Conservation (phyloP, 148 eudicot species). For the Silene uniflora region DNA sequence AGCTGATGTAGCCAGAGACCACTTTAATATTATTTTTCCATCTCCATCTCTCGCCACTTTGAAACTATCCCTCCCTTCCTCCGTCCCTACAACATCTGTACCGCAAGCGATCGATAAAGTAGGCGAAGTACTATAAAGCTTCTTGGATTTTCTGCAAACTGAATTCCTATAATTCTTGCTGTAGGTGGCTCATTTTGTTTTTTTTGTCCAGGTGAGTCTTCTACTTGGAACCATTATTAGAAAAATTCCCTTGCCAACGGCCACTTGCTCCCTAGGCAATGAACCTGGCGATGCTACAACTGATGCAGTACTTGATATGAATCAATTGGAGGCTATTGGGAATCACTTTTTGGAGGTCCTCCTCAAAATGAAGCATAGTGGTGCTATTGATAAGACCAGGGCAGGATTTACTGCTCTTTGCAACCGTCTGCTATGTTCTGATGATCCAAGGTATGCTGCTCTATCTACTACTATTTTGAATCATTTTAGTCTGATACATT, state of each 20-base stretch:
- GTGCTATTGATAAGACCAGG: slow-evolving; percentile 97
- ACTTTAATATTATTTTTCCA: background rate
- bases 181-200: slow-evolving; percentile 1
- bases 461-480: background rate
- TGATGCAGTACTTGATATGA: slow-evolving; percentile 70
- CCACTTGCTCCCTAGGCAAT: slow-evolving; percentile 34
- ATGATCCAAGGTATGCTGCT: slow-evolving; percentile 71
- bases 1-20: background rate
- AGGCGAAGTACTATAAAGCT: background rate
- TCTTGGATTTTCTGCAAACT: slow-evolving; percentile 3
- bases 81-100: background rate
- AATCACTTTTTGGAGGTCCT: slow-evolving; percentile 92
- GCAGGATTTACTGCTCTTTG: slow-evolving; percentile 99
- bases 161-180: background rate
- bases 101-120: background rate
- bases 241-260: slow-evolving; percentile 81
- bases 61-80: background rate
- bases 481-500: background rate
- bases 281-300: slow-evolving; percentile 29
- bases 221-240: slow-evolving; percentile 95
- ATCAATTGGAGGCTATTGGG: slow-evolving; percentile 85
- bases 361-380: slow-evolving; percentile 94
- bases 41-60: background rate
- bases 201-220: slow-evolving; percentile 77
- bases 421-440: slow-evolving; percentile 95